Percentiles rank a stretch among this genome's conserved stretches.
Evolutionary conservation across 1,284 basidiomycete genomes (phyloP).

Genomic region (Marasmius sp.): DNA sequence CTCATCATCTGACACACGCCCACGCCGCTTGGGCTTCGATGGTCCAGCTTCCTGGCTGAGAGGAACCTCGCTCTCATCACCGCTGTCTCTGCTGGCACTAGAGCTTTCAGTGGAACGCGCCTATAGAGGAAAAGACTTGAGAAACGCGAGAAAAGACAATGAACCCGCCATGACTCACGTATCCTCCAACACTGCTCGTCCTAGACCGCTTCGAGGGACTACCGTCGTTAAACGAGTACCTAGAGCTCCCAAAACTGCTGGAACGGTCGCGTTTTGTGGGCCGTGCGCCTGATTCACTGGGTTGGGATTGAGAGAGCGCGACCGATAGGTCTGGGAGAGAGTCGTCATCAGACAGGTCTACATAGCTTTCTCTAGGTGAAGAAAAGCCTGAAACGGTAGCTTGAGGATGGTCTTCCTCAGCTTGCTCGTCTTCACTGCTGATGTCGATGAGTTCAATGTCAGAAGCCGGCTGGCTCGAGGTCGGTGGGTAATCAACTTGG

Average conservation of each 20-base stretch:
- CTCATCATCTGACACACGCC: background rate
- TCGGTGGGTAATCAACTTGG: background rate
- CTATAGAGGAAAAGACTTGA: background rate
- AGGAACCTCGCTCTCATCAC: background rate
- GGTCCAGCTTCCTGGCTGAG: background rate
- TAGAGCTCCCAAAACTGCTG: background rate
- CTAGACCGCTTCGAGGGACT: background rate
- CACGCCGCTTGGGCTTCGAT: background rate
- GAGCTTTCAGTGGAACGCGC: background rate
- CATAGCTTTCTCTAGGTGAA: background rate
- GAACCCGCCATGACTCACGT: background rate
- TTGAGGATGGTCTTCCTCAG: background rate
- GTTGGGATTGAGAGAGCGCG: background rate
- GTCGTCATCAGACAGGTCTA: background rate
- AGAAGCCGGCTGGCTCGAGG: background rate
- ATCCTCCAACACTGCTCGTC: no score
- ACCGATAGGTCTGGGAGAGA: background rate
- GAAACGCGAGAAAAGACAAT: background rate
- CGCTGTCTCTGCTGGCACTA: background rate
- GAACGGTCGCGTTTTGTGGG: background rate
- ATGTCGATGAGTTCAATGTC: background rate
- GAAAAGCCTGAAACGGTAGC: background rate
- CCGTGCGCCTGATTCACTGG: background rate
- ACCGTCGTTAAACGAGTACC: background rate
- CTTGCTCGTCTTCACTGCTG: background rate